These are phyloP conservation scores for Grosmannia huntii DNA, from an alignment of 2,329 filamentous ascomycete species.

Conservation along the genomic window DNA sequence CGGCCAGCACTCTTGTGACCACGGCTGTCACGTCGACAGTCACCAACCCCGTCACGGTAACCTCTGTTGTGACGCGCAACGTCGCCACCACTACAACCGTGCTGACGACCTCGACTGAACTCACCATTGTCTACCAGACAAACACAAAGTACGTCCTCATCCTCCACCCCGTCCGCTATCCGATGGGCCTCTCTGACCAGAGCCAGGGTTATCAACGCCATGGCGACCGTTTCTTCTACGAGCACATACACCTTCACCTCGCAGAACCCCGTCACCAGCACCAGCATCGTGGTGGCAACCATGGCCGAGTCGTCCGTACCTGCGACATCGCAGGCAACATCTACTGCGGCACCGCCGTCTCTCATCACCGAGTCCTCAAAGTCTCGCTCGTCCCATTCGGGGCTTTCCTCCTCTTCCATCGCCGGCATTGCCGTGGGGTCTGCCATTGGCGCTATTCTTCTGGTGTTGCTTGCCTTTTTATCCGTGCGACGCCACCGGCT, in stretches of 20 bases:
- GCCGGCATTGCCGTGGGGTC: constrained; percentile 13
- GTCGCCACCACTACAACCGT: constrained; percentile 2
- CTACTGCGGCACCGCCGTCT: neutral
- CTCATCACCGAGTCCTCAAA: neutral
- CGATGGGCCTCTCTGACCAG: neutral
- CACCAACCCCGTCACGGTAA: constrained; percentile 4
- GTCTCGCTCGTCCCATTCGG: neutral
- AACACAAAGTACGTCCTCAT: constrained; percentile 7
- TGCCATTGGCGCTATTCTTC: constrained; percentile 4
- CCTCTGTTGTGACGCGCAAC: neutral
- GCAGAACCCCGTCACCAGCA: constrained; percentile 8
- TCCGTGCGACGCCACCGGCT: constrained; percentile 1
- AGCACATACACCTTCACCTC: constrained; percentile 11
- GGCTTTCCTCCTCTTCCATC: constrained; percentile 9
- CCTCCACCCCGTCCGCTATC: neutral
- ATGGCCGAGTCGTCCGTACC: neutral
- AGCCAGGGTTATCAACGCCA: constrained; percentile 9
- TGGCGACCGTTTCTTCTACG: constrained; percentile 11
- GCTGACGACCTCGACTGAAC: neutral
- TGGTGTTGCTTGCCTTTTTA: constrained; percentile 1
- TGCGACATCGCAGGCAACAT: neutral
- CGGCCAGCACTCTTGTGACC: constrained; percentile 2
- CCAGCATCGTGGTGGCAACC: constrained; percentile 8
- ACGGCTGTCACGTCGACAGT: constrained; percentile 6
- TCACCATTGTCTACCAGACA: constrained; percentile 6